Conservation (phyloP, 1,284 basidiomycete genomes). For the Moesziomyces parantarcticus region DNA sequence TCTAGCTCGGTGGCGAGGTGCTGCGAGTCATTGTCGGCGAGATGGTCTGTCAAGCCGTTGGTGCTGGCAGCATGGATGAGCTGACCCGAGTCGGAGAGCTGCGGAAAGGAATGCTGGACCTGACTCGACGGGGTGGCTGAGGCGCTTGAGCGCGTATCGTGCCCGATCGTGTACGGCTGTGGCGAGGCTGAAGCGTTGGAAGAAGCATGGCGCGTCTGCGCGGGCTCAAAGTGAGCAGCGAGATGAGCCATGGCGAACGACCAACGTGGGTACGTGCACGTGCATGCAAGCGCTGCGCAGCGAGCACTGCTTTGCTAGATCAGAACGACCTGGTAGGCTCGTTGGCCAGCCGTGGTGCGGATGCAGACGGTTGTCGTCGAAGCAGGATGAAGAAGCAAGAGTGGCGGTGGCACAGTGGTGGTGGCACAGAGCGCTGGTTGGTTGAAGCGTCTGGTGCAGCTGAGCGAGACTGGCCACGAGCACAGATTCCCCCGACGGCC, state of each 20-base stretch:
- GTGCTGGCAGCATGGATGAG: conserved; percentile 18
- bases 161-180: conserved; percentile 19
- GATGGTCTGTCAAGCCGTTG: conserved; percentile 11
- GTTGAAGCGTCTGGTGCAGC: no score
- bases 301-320: neutral
- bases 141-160: conserved; percentile 3
- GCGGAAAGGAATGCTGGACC: conserved; percentile 19
- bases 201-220: conserved; percentile 15
- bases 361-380: neutral
- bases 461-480: neutral
- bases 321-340: neutral
- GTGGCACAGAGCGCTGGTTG: no score
- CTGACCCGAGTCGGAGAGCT: conserved; percentile 17
- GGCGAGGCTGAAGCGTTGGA: conserved; percentile 18
- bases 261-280: neutral
- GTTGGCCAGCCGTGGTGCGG: neutral
- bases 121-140: conserved; percentile 9
- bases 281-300: conserved; percentile 3
- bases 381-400: neutral
- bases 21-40: conserved; percentile 28
- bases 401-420: no score
- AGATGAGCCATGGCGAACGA: conserved; percentile 33
- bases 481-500: neutral
- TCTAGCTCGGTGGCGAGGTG: conserved; percentile 39
- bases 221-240: conserved; percentile 42